A percentile compares a stretch with the other conserved stretches of the same genome.
phyloP scores from a whole-genome alignment of 108 stramenopile genomes.

The Nitzschia sp. region DNA sequence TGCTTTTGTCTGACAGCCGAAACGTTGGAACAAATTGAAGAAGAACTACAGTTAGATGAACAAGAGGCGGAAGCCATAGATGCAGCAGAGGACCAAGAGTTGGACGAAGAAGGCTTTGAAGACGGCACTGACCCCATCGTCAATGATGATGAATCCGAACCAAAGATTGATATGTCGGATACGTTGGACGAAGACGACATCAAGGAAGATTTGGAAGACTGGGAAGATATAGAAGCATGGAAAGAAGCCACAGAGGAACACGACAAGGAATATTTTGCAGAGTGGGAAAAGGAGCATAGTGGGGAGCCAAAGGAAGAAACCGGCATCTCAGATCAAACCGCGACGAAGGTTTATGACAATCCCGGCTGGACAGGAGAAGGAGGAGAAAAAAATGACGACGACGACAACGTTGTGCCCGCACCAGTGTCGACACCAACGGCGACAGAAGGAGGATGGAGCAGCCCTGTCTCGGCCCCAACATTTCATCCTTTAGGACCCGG shows the following conservation, averaged over 20 bases:
- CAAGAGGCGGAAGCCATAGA: slow-evolving; percentile 1
- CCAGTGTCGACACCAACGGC: no score
- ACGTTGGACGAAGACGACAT: no score
- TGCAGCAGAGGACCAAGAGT: not conserved
- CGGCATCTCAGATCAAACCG: not conserved
- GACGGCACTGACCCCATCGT: not conserved
- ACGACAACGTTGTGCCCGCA: no score
- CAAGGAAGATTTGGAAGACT: not conserved
- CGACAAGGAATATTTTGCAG: slow-evolving; percentile 9
- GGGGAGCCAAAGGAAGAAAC: not conserved
- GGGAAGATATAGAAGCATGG: not conserved
- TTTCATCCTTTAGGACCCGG: not conserved
- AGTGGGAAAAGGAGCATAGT: not conserved
- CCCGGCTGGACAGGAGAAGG: not conserved
- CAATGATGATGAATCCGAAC: not conserved
- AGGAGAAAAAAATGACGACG: not conserved
- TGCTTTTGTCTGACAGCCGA: no score
- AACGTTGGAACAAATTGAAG: no score
- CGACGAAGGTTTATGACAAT: not conserved
- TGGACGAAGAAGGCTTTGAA: not conserved
- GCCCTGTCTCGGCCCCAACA: not conserved
- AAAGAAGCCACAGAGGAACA: slow-evolving; percentile 5
- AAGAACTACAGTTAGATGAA: not conserved
- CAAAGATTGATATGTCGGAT: not conserved
- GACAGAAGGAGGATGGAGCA: no score